Percentiles rank a stretch among this genome's conserved stretches.
phyloP scores from a whole-genome alignment of 2,329 filamentous ascomycete genomes.

The Cladophialophora exuberans region DNA sequence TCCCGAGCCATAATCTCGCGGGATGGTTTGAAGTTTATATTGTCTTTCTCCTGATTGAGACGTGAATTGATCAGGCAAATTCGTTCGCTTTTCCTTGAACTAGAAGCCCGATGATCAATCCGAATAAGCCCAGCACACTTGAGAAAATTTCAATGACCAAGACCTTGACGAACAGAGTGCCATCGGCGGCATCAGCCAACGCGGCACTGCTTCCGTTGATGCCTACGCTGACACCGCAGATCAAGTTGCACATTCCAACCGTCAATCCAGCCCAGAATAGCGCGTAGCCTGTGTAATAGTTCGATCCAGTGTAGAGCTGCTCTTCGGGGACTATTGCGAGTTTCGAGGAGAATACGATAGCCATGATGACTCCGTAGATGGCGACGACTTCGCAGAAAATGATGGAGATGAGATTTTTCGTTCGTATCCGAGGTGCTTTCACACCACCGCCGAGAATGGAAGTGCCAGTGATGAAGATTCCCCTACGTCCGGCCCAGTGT shows the following conservation, averaged over 20 bases:
- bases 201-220: constrained; percentile 98
- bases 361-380: constrained; percentile 99
- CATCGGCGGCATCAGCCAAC: constrained; percentile 90
- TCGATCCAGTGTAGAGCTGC: constrained; percentile 71
- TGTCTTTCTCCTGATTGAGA: too few relatives aligned
- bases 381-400: constrained; percentile 99
- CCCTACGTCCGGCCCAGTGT: constrained; percentile 60
- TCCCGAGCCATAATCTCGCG: neutral
- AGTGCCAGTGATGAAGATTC: constrained; percentile 97
- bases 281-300: constrained; percentile 93
- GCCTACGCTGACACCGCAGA: constrained; percentile 94
- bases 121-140: constrained; percentile 93
- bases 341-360: constrained; percentile 95
- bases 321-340: constrained; percentile 65
- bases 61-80: constrained; percentile 59
- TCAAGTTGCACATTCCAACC: constrained; percentile 91
- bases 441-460: constrained; percentile 97
- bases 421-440: constrained; percentile 94
- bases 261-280: constrained; percentile 96
- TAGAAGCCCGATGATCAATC: constrained; percentile 90
- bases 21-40: too few relatives aligned
- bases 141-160: constrained; percentile 99
- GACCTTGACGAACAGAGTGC: constrained; percentile 96
- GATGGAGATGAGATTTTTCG: constrained; percentile 99
- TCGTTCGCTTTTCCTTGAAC: constrained; percentile 81